phyloP scores from a whole-genome alignment of 2,329 filamentous ascomycete species.

The Aureobasidium pullulans region DNA sequence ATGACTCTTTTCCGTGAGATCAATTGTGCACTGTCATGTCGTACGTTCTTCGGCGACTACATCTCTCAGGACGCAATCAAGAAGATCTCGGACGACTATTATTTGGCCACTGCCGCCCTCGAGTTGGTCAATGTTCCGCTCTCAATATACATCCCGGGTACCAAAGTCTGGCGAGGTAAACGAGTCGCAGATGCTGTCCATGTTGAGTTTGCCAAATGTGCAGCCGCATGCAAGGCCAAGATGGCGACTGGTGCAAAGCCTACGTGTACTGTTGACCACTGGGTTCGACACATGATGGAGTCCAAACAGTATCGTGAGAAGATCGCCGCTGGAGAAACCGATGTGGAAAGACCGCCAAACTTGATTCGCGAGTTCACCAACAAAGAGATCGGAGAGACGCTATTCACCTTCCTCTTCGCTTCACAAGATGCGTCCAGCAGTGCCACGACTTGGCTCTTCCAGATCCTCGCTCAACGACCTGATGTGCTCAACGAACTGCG shows the following conservation, averaged over 20 bases:
- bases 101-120: slow-evolving; percentile 9
- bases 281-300: slow-evolving; percentile 81
- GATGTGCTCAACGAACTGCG: slow-evolving; percentile 75
- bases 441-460: slow-evolving; percentile 90
- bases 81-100: slow-evolving; percentile 13
- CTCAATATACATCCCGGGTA: slow-evolving; percentile 80
- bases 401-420: slow-evolving; percentile 95
- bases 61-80: slow-evolving; percentile 13
- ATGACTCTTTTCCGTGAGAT: slow-evolving; percentile 14
- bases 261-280: slow-evolving; percentile 90
- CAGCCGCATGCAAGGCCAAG: slow-evolving; percentile 90
- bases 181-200: slow-evolving; percentile 90
- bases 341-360: slow-evolving; percentile 70
- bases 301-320: slow-evolving; percentile 76
- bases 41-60: slow-evolving; percentile 14
- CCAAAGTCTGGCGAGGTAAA: slow-evolving; percentile 95
- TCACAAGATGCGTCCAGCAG: slow-evolving; percentile 96
- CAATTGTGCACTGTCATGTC: slow-evolving; percentile 13
- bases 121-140: slow-evolving; percentile 19
- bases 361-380: slow-evolving; percentile 81
- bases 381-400: slow-evolving; percentile 82
- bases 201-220: slow-evolving; percentile 80
- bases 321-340: slow-evolving; percentile 61
- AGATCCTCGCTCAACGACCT: slow-evolving; percentile 87
- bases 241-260: slow-evolving; percentile 79